These are phyloP conservation scores for Calophaca sinica DNA, from an alignment of 306 rosid genomes.

Conservation along the genomic window DNA sequence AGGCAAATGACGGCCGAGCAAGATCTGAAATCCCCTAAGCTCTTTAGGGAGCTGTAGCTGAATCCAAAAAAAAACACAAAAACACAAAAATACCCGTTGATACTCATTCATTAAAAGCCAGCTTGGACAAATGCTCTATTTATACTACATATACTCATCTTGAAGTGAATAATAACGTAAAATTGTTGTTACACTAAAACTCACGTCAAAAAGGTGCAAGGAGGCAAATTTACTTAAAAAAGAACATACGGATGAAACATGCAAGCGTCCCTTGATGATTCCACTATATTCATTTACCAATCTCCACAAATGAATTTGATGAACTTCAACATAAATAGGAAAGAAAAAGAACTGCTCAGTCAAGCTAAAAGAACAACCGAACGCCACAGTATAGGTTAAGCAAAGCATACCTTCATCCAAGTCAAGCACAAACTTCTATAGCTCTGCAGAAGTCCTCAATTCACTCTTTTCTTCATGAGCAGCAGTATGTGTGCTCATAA, in stretches of 20 bases:
- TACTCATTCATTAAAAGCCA: constrained; percentile 23
- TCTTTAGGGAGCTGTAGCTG: constrained; percentile 45
- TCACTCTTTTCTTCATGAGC: constrained; percentile 50
- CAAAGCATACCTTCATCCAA: constrained; percentile 67
- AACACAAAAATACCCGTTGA: background rate
- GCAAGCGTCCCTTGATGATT: constrained; percentile 9
- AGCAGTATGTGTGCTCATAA: constrained; percentile 45
- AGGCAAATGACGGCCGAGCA: constrained; percentile 44
- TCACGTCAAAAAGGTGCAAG: background rate
- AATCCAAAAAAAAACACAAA: constrained; percentile 6
- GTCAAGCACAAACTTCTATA: constrained; percentile 55
- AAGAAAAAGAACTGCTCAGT: constrained; percentile 28
- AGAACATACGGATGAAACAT: background rate
- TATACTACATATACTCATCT: background rate
- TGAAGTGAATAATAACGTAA: background rate
- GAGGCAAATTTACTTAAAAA: background rate
- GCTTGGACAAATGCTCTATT: constrained; percentile 16
- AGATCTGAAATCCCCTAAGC: constrained; percentile 31
- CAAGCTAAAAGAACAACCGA: constrained; percentile 3
- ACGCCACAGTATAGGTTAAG: background rate
- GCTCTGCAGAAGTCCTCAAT: constrained; percentile 51
- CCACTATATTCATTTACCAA: constrained; percentile 3
- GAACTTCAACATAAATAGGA: constrained; percentile 26
- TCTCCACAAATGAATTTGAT: constrained; percentile 10
- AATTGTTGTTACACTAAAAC: background rate